Evolutionary conservation across 306 rosid species (phyloP).

Genomic region (Canavalia gladiata): DNA sequence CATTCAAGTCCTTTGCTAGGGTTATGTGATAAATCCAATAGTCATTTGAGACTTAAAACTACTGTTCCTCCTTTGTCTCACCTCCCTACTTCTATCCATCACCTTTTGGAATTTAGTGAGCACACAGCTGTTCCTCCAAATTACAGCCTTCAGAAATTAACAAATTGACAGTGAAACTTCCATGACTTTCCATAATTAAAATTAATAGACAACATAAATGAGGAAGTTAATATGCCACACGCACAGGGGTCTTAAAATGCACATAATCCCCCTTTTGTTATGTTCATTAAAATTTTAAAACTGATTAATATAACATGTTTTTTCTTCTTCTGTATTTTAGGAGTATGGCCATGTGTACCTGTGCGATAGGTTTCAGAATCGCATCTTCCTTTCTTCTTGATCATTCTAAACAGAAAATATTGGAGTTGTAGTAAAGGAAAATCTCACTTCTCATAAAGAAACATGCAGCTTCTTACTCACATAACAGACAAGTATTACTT

Average conservation of each 20-base stretch:
- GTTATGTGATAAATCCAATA: neutral
- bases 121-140: constrained; percentile 24
- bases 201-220: constrained; percentile 11
- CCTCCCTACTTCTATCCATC: constrained; percentile 29
- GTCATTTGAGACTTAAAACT: neutral
- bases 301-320: neutral
- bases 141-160: constrained; percentile 24
- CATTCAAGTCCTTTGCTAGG: neutral
- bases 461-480: constrained; percentile 9
- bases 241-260: constrained; percentile 1
- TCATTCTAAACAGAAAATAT: constrained; percentile 20
- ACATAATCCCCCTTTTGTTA: constrained; percentile 8
- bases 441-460: constrained; percentile 28
- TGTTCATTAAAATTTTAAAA: constrained; percentile 7
- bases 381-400: constrained; percentile 8
- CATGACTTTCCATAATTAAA: neutral
- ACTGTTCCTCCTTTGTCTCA: constrained; percentile 28
- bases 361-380: constrained; percentile 3
- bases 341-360: neutral
- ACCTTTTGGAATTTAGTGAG: neutral
- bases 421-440: constrained; percentile 7
- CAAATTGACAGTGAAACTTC: constrained; percentile 8
- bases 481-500: neutral
- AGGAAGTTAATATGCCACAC: neutral
- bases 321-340: neutral